These are phyloP conservation scores for Triadica sebifera DNA, from an alignment of 345 rosid genomes.

Conservation along the genomic window DNA sequence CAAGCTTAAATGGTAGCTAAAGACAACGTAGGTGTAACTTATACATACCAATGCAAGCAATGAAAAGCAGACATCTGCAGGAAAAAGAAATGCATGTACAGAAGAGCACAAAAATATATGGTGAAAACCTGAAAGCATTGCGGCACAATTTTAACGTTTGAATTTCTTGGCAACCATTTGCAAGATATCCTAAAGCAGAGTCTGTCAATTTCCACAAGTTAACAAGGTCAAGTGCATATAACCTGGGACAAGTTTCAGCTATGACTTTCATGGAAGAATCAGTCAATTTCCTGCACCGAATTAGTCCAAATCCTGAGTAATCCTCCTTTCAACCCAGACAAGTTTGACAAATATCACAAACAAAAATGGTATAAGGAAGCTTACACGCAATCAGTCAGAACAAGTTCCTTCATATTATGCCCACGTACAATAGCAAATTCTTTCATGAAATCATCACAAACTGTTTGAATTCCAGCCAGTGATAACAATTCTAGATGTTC, in stretches of 20 bases:
- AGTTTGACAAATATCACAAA: conserved; percentile 9
- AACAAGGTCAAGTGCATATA: conserved; percentile 58
- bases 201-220: conserved; percentile 74
- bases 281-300: conserved; percentile 67
- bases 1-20: not conserved
- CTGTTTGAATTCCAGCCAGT: conserved; percentile 56
- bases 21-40: not conserved
- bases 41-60: not conserved
- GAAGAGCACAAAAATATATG: not conserved
- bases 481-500: conserved; percentile 70
- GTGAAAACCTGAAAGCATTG: conserved; percentile 64
- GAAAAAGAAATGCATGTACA: not conserved
- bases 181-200: conserved; percentile 69
- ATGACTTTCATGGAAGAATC: conserved; percentile 71
- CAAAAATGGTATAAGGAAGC: conserved; percentile 21
- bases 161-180: conserved; percentile 63
- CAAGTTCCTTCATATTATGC: conserved; percentile 61
- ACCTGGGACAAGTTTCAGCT: conserved; percentile 59
- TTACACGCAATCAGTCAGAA: conserved; percentile 64
- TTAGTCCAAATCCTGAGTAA: conserved; percentile 3
- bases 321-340: conserved; percentile 10
- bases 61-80: not conserved
- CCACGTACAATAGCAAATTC: conserved; percentile 48
- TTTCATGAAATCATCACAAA: conserved; percentile 54
- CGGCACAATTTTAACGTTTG: conserved; percentile 59